Base-by-base conservation (phyloP, 2,329 filamentous ascomycete species). In the Aspergillus tubingensis region DNA sequence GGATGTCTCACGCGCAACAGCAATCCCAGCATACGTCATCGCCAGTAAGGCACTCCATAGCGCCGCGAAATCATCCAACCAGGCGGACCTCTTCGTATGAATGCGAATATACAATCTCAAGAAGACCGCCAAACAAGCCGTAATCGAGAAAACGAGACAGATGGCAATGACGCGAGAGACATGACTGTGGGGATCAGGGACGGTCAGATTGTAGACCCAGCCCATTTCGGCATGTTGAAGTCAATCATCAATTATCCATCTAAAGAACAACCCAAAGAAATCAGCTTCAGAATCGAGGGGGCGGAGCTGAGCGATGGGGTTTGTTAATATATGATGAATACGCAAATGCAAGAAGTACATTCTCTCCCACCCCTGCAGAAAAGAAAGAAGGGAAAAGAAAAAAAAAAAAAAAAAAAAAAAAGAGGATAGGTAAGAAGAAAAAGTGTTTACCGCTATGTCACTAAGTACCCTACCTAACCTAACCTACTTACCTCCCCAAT, bases 191-290 rank as follows among this genome's bases (percentile, higher is more conserved):
- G 66, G 67, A 51, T 73, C 70, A 8, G 61, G 51, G n/a, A 54
- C 41, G 2, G 68, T 39, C 48, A 71, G 68, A 32, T 72, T 73
- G 50, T 72, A 59, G 17, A 74, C 68, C 71, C 71, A 73, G 59
- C 62, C 59, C 70, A 74, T 73, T 27, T 21, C 44, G 44, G 19
- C 41, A 21, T 21, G 13, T 19, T 44, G 41, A 44, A 21, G 17
- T 21, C 41, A 44, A 44, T 21, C 41, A 44, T 36, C 32, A 36
- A 36, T 13, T 11, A 36, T 13, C 2, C 11, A 36, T 36, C 32
- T 13, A 36, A 32, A 11, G 10, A 10, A 10, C 8, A 32, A 11
- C 32, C 32, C 32, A 36, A 36, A 36, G 32, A 13, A 5, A 1
- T 11, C 27, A 36, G 32, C 32, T 36, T 36, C 32, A 36, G 11